These are phyloP conservation scores for Sparassis latifolia DNA, from an alignment of 1,284 basidiomycete species.

Conservation along the genomic window DNA sequence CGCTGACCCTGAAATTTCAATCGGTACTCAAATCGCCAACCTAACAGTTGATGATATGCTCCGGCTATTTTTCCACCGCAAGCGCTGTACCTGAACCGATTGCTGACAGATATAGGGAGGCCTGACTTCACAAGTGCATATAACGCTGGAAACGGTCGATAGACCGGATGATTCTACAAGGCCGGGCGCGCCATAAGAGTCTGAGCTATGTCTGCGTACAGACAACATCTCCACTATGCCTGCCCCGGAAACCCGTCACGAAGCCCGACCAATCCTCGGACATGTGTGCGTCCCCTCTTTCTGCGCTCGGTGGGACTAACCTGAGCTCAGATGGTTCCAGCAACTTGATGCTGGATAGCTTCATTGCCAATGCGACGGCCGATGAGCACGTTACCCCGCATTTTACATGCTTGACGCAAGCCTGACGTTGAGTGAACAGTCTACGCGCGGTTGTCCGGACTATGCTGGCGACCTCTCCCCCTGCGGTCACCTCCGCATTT, in stretches of 20 bases:
- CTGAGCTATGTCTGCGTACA: background rate
- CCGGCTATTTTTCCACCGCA: background rate
- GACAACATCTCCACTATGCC: constrained; percentile 3
- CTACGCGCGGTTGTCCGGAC: constrained; percentile 63
- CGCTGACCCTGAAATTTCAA: background rate
- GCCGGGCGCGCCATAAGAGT: background rate
- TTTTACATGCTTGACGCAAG: background rate
- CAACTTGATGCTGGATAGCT: constrained; percentile 77
- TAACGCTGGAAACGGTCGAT: background rate
- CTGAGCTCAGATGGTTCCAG: constrained; percentile 29
- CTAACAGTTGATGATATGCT: too few relatives aligned
- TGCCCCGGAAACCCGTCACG: constrained; percentile 5
- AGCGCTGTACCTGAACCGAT: background rate
- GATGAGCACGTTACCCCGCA: constrained; percentile 48
- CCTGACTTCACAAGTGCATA: background rate
- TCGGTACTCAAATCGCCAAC: background rate
- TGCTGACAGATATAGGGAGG: background rate
- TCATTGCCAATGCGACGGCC: constrained; percentile 63
- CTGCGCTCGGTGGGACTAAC: background rate
- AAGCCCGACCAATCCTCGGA: constrained; percentile 11
- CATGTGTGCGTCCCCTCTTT: constrained; percentile 48
- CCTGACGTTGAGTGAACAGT: constrained; percentile 29
- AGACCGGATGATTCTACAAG: background rate
- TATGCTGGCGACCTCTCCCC: constrained; percentile 58
- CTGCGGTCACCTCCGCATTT: constrained; percentile 52